Evolutionary conservation across 2,329 filamentous ascomycete species (phyloP), one percentile per base, ranked within the genome.

Genomic region (Arthroderma sp.): DNA sequence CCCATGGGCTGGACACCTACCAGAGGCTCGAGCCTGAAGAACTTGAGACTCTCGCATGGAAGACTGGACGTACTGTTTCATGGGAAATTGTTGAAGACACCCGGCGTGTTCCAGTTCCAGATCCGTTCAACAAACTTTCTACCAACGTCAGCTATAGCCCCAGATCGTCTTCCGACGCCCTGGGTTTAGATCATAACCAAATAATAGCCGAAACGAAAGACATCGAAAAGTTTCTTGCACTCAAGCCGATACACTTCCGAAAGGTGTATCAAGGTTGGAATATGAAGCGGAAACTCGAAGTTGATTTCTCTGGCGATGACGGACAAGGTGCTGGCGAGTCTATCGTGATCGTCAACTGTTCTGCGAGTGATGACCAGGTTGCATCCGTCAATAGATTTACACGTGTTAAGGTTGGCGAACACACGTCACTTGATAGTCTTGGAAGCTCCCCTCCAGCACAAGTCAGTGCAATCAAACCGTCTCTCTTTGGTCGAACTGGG

Each of bases 291-390:
- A 83, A 77, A 61, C 75, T 97, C 2, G 86, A 93, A 65, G 88
- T 95, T 1, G 93, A 98, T 67, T 97, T 96, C 71, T 86, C 86
- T 41, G 83, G 82, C 19, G 88, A 91, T 62, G 87, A 93, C 71
- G 81, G 82, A n/a, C 76, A 81, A 56, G 81, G 84, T 53, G 85
- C 84, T 25, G 90, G 90, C 19, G 91, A 96, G 70, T 79, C 78
- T 15, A 75, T 95, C 39, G 77, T 94, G 25, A 79, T 95, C 2
- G 78, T 96, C 51, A 78, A 82, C 35, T 86, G 85, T 65, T 89
- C 88, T 0, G 70, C 83, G n/a, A 81, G 81, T 28, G 81, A 86
- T 61, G 77, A 77, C 5, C 72, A 75, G 33, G 70, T 71, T 11
- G 76, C 81, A 4, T 72, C 73, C 6, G 72, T 84, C 58, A 80